These are phyloP conservation scores for Epichloe aotearoae DNA, from an alignment of 2,329 filamentous ascomycete species.

Conservation along the genomic window DNA sequence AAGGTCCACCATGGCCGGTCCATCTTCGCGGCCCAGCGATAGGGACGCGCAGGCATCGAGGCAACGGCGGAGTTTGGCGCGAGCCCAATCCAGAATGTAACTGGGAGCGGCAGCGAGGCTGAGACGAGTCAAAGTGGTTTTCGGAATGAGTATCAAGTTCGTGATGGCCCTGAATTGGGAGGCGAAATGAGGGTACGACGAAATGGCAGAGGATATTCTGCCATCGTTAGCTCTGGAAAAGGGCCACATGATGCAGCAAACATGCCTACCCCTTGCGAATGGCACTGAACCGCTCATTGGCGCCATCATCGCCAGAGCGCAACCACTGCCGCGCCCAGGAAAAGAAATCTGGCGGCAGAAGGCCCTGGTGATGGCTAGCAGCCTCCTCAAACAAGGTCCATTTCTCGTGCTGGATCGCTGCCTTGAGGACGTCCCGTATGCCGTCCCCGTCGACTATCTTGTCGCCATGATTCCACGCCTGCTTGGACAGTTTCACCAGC, in stretches of 20 bases:
- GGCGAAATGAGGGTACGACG: conserved; percentile 2
- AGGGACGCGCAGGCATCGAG: background rate
- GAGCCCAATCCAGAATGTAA: conserved; percentile 8
- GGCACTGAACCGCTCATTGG: conserved; percentile 1
- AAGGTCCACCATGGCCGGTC: conserved; percentile 7
- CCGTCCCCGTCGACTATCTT: background rate
- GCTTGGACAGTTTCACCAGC: conserved; percentile 2
- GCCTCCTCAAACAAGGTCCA: conserved; percentile 5
- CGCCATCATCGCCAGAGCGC: background rate
- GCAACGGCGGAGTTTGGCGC: background rate
- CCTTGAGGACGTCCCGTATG: conserved; percentile 6
- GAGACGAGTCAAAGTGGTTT: background rate
- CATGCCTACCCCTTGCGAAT: conserved; percentile 2
- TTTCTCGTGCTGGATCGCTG: conserved; percentile 1
- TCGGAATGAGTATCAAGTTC: conserved; percentile 3
- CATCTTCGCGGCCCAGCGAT: conserved; percentile 3
- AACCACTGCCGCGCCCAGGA: conserved; percentile 7
- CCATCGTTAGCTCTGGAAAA: conserved; percentile 1
- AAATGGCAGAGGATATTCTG: conserved; percentile 6
- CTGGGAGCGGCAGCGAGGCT: background rate
- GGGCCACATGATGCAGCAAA: background rate
- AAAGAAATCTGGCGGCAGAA: conserved; percentile 6
- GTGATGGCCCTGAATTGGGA: conserved; percentile 2
- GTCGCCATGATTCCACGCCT: background rate
- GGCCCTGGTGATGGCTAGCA: background rate